Evolutionary conservation across 2,329 filamentous ascomycete species (phyloP).

Genomic region (Aureobasidium sp.): DNA sequence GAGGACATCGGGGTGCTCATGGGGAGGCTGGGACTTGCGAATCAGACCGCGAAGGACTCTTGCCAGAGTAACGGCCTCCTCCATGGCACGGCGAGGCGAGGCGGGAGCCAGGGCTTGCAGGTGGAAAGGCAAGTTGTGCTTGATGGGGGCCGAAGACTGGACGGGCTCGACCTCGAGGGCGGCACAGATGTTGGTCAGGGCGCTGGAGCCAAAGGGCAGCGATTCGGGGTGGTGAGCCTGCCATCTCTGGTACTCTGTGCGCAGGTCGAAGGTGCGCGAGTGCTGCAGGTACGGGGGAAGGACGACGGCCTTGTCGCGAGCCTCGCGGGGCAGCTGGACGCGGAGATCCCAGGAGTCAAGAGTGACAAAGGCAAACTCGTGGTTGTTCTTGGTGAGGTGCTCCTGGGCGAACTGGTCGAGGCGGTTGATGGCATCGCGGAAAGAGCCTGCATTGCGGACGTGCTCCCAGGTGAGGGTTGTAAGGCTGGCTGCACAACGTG

Average conservation of each 20-base stretch:
- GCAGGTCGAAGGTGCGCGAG: conserved; percentile 91
- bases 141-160: conserved; percentile 94
- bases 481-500: conserved; percentile 62
- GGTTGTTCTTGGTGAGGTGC: conserved; percentile 79
- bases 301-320: conserved; percentile 95
- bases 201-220: conserved; percentile 89
- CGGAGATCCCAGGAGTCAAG: conserved; percentile 97
- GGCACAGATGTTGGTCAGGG: conserved; percentile 94
- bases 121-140: conserved; percentile 97
- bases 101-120: conserved; percentile 91
- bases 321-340: conserved; percentile 93
- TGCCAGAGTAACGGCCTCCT: conserved; percentile 90
- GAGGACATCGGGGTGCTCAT: conserved; percentile 90
- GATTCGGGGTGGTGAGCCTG: conserved; percentile 98
- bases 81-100: conserved; percentile 91
- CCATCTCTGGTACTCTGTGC: conserved; percentile 97
- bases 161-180: conserved; percentile 96
- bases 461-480: conserved; percentile 99
- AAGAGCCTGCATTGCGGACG: conserved; percentile 92
- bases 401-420: conserved; percentile 92
- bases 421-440: conserved; percentile 90
- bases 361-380: conserved; percentile 97
- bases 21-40: conserved; percentile 85
- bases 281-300: conserved; percentile 95
- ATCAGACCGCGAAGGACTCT: conserved; percentile 87